phyloP scores from a whole-genome alignment of 108 stramenopile genomes.

The Nannochloropsis gaditana region DNA sequence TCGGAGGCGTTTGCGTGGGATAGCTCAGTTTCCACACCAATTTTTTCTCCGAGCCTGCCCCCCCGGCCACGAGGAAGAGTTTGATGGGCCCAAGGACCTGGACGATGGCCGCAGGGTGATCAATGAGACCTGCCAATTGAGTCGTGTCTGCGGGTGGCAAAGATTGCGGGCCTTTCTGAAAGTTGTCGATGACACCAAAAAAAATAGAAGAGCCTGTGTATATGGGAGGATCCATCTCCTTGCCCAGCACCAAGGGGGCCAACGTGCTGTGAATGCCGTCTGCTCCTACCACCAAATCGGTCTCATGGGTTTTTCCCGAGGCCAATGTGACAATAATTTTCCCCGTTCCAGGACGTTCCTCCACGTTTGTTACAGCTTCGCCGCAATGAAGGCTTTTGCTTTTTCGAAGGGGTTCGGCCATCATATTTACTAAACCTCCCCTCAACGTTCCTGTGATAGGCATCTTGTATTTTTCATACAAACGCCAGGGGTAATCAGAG shows the following conservation, averaged over 20 bases:
- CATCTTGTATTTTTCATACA: neutral
- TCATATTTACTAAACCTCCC: slow-evolving; percentile 1
- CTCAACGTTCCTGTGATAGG: neutral
- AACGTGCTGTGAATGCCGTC: neutral
- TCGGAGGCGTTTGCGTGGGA: neutral
- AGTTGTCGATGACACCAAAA: neutral
- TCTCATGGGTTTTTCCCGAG: neutral
- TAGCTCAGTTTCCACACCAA: neutral
- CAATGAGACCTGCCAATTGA: neutral
- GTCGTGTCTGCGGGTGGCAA: neutral
- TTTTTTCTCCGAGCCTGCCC: slow-evolving; percentile 7
- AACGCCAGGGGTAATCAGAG: neutral
- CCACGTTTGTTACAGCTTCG: neutral
- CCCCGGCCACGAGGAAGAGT: neutral
- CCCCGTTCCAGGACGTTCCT: neutral
- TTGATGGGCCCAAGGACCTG: neutral
- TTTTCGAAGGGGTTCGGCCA: neutral
- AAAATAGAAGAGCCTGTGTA: neutral
- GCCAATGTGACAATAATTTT: neutral
- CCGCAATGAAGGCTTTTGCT: neutral
- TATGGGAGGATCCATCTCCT: neutral
- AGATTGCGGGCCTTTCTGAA: neutral
- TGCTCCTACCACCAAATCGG: slow-evolving; percentile 8
- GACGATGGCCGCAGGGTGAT: neutral
- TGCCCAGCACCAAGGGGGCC: neutral